phyloP scores from a whole-genome alignment of 2,329 filamentous ascomycete species.

The Neoscytalidium dimidiatum region DNA sequence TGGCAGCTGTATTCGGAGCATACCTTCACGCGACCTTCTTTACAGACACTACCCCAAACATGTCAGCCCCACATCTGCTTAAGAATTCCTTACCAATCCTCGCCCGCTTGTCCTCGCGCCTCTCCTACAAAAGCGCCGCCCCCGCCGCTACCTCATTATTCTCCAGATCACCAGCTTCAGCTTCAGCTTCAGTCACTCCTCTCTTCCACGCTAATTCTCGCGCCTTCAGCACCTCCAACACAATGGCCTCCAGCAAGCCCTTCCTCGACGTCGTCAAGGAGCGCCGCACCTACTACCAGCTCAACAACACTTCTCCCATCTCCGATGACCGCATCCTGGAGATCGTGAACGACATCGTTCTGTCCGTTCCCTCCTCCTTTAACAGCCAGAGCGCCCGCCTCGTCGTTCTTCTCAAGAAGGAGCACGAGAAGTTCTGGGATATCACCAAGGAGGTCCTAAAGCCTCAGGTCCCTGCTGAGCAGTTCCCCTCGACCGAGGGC shows the following conservation, averaged over 20 bases:
- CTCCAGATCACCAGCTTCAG: background rate
- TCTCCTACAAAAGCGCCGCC: conserved; percentile 17
- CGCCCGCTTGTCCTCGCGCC: background rate
- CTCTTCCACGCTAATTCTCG: background rate
- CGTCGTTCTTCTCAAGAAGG: conserved; percentile 75
- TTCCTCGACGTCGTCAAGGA: conserved; percentile 66
- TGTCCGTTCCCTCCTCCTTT: conserved; percentile 77
- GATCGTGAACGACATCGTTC: conserved; percentile 61
- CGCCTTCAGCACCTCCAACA: conserved; percentile 24
- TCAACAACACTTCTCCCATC: conserved; percentile 65
- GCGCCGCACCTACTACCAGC: conserved; percentile 70
- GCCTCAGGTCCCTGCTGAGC: conserved; percentile 66
- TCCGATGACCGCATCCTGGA: conserved; percentile 62
- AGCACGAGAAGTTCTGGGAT: conserved; percentile 90
- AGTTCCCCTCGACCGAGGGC: conserved; percentile 57
- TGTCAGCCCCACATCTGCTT: conserved; percentile 30
- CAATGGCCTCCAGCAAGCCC: conserved; percentile 43
- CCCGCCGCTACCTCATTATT: background rate
- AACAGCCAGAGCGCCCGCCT: conserved; percentile 83
- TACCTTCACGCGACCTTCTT: background rate
- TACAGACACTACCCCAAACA: conserved; percentile 2
- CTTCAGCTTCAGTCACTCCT: background rate
- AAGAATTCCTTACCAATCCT: conserved; percentile 35
- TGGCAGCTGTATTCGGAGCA: background rate
- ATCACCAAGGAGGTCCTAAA: conserved; percentile 66